Base-by-base conservation (phyloP, 306 rosid species). In the Cercis canadensis region DNA sequence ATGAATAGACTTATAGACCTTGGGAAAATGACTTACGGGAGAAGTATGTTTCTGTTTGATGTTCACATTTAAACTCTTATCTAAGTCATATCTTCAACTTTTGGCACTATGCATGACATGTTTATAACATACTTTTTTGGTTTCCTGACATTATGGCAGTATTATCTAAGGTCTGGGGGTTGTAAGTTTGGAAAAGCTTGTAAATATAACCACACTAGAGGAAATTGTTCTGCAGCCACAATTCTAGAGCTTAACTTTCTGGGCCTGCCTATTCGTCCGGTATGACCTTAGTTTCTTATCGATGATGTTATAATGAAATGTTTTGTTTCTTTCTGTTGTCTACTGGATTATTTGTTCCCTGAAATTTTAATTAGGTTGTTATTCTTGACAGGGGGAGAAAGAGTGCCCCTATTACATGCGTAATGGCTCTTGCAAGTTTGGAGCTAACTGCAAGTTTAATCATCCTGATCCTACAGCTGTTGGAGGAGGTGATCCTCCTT, bases 341-440 rank as follows among this genome's bases (percentile, higher is more conserved):
- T 44, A 58, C 56, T 33, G 49, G 29, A 74, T 66, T 69, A 67
- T 36, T 66, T 82, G 37, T 57, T 51, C 51, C 12, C 44, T 41
- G 17, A 50, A 56, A 68, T 53, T 21, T 45, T 45, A 41, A 17
- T 61, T 43, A 65, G 60, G 59, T 75, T 66, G 46, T 66, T 46
- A 75, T 75, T 55, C 36, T 13, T 85, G 74, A 36, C 79, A 95
- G 99, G 96, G 90, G 15, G 95, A 84, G 80, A 95, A 60, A 79
- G 99, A 87, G 75, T 95, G 99, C 39, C 96, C 88, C 34, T 91
- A 83, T 69, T 95, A 95, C 82, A 95, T 95, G 97, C 92, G 90
- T 53, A 91, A 70, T n/a, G 97, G 97, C 67, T 91, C 96, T 65
- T 95, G 99, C 78, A 95, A 89, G 87, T 95, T 83, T 81, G 99